Base-by-base conservation (phyloP, 75 land plant genomes). In the Cryptomeria japonica region DNA sequence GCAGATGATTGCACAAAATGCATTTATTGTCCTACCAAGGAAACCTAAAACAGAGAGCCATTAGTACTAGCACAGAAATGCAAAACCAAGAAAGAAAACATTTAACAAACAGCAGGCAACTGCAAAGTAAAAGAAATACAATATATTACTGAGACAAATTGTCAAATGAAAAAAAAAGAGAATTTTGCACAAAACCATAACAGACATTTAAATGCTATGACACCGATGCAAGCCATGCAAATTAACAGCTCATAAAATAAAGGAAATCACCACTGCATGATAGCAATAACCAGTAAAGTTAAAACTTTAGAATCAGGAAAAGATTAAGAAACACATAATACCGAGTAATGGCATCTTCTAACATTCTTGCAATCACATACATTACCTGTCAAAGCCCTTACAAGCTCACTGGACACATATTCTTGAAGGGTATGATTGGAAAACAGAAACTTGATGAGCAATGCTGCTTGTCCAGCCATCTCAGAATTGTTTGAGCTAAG, bases 391-490 rank as follows among this genome's bases (percentile, higher is more conserved):
- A 98, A 80, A 49, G 95, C 91, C 88, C 96, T 94, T 72, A 98
- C 92, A 16, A 95, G 94, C 87, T 98, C 99, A 92, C 93, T 94
- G 37, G 98, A 96, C 5, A 94, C 99, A 91, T 98, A 98, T 56
- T 98, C 99, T 87, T 96, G 99, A 41, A 98, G 94, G 1, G 98
- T 98, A 87, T 96, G 96, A 86, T 95, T 96, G 53, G 98, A 97
- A 85, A 98, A 98, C 14, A 98, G 89, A 87, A 93, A 92, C 86
- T 93, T 96, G 87, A 95, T 93, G 61, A 98, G 90, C 88, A 95
- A 64, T 58, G 99, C 99, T 28, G 98, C 97, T 86, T 98, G 99
- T 14, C 85, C 94, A 86, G 93, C 91, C 88, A 94, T 90, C 58
- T 97, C 99, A 39, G 92, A 55, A 87, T 94, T 93, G 25, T 93